Base-by-base conservation (phyloP, 208 protist genomes). In the Leishmania aethiopica region DNA sequence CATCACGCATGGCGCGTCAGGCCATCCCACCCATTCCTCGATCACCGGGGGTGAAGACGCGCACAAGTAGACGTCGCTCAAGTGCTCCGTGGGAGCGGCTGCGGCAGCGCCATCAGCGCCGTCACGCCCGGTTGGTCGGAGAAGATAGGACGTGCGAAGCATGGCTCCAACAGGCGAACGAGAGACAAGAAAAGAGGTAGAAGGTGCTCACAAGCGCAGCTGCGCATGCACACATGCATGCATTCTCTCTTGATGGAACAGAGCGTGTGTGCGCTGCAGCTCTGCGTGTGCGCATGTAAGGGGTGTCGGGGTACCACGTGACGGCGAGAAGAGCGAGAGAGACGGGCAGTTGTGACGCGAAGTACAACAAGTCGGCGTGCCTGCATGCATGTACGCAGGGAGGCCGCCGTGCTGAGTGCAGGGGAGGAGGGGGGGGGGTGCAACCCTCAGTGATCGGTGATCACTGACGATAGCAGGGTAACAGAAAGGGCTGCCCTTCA, bases 1-100 rank as follows among this genome's bases (percentile, higher is more conserved):
- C 28, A 64, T 5, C 37, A 83, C 81, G 42, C 45, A 51, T 32
- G 67, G 49, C 28, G 59, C 35, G 37, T 37, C 10, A 66, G 74
- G 81, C 78, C 79, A 88, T 22, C 66, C 79, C 32, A 6, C 66
- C 88, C 88, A 91, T 49, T 79, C 69, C 83, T 91, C 88, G 28
- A n/a, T 47, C 45, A 86, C 80, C 8, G 71, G 60, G 22, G 88
- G 88, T 35, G 72, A 66, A 19, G 85, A 59, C 8, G 81, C 82
- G 66, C 88, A 91, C 42, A 91, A 53, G 70, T 89, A 87, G 8
- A 89, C 84, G 45, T 86, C 77, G 6, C 19, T 40, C 66, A 84
- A 57, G 2, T 59, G 49, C 62, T 88, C 83, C 47, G 62, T 25
- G 0, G 81, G 40, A 25, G 32, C 10, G n/a, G 37, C 22, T n/a